A percentile compares a stretch with the other conserved stretches of the same genome.
These are phyloP conservation scores for Penicillium sp. DNA, from an alignment of 2,329 filamentous ascomycete species.

Conservation along the genomic window DNA sequence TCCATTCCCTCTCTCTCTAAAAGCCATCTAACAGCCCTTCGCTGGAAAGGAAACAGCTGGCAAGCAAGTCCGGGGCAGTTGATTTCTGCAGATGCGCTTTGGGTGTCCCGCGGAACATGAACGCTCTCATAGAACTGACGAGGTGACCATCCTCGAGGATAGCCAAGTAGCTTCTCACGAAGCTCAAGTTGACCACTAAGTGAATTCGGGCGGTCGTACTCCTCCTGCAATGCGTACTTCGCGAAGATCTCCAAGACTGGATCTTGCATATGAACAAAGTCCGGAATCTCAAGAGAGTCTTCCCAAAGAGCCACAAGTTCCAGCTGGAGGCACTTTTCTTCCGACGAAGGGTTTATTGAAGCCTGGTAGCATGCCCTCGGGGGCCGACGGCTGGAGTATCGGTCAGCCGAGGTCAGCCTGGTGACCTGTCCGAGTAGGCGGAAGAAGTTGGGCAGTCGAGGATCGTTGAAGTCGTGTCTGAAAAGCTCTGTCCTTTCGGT, in stretches of 20 bases:
- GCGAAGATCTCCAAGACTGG: conserved; percentile 24
- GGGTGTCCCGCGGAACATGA: conserved; percentile 41
- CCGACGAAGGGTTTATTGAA: conserved; percentile 17
- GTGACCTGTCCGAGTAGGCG: conserved; percentile 24
- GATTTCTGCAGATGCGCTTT: conserved; percentile 33
- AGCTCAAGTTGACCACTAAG: neutral
- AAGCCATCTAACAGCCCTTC: conserved; percentile 48
- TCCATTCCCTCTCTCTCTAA: conserved; percentile 44
- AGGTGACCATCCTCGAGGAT: conserved; percentile 28
- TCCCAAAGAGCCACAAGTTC: conserved; percentile 37
- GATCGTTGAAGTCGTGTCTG: conserved; percentile 14
- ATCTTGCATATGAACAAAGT: conserved; percentile 17
- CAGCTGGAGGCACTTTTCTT: conserved; percentile 26
- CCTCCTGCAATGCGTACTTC: conserved; percentile 30
- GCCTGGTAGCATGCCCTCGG: conserved; percentile 35
- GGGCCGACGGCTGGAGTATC: conserved; percentile 17
- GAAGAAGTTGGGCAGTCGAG: conserved; percentile 19
- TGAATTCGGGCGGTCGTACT: conserved; percentile 5
- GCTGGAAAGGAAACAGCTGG: conserved; percentile 50
- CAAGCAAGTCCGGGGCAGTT: conserved; percentile 36
- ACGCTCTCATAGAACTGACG: conserved; percentile 50
- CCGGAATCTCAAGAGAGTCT: conserved; percentile 31
- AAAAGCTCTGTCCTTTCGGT: conserved; percentile 20
- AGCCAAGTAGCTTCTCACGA: conserved; percentile 15
- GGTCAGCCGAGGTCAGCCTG: conserved; percentile 27